A percentile compares a stretch with the other conserved stretches of the same genome.
Evolutionary conservation across 768 basidiomycete genomes (phyloP).

Genomic region (Coprinellus micaceus): DNA sequence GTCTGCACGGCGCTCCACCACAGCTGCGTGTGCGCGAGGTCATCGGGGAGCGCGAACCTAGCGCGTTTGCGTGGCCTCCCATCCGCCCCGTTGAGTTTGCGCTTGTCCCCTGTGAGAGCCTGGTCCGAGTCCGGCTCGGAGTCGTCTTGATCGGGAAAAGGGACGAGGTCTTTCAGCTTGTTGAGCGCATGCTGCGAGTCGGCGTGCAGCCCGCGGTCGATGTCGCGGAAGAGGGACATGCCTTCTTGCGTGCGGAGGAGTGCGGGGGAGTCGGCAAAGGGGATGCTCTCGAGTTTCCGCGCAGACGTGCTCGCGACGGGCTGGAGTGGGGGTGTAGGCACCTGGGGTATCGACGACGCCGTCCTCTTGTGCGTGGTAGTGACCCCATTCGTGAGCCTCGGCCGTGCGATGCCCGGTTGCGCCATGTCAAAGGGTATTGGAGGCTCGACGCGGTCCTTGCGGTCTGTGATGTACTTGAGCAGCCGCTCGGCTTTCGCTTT

Average conservation of each 20-base stretch:
- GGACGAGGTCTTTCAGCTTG: constrained; percentile 35
- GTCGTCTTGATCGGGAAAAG: constrained; percentile 30
- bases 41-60: constrained; percentile 43
- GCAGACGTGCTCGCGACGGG: constrained; percentile 9
- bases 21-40: constrained; percentile 39
- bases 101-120: constrained; percentile 59
- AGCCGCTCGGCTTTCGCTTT: constrained; percentile 82
- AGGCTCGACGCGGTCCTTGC: constrained; percentile 75
- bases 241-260: constrained; percentile 66
- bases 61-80: constrained; percentile 61
- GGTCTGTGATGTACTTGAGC: constrained; percentile 85
- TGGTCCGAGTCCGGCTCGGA: constrained; percentile 26
- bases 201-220: constrained; percentile 50
- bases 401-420: constrained; percentile 28
- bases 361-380: constrained; percentile 38
- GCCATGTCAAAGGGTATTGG: constrained; percentile 50
- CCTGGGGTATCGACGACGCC: constrained; percentile 29
- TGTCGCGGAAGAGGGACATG: constrained; percentile 64
- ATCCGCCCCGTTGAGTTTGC: constrained; percentile 48
- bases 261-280: constrained; percentile 66
- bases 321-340: constrained; percentile 22
- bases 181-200: constrained; percentile 11
- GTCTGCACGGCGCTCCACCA: constrained; percentile 78
- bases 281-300: constrained; percentile 34
- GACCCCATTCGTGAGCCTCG: constrained; percentile 39